Evolutionary conservation across 2,329 filamentous ascomycete species (phyloP), one percentile per base, ranked within the genome.

Genomic region (Alternaria conjuncta): DNA sequence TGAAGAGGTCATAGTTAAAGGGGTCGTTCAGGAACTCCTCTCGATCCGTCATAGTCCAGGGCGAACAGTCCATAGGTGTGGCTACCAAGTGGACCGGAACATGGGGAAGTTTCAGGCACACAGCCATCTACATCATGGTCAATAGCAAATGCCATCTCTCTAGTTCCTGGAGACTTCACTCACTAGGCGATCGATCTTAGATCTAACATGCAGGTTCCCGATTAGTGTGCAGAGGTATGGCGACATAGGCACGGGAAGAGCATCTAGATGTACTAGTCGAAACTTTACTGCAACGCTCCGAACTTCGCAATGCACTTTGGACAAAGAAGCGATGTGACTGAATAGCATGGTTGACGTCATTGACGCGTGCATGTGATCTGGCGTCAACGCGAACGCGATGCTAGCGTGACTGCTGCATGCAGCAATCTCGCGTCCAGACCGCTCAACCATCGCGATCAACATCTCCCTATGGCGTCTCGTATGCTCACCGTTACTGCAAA

Each of bases 321-420:
- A 15, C 25, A 60, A 36, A 47, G 21, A 43, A 13, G 13, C 30
- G 18, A 46, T 28, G 28, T 36, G 49, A 50, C 41, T 41, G 28
- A 23, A 53, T 15, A n/a, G 20, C 13, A 23, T 60, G 36, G 30
- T 49, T 50, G 54, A 64, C 59, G 58, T 64, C 58, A 61, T 61
- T 43, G 25, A 43, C 28, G 28, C 44, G 25, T 23, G 57, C 62
- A 64, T 57, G 53, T 61, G 62, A 61, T 43, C 44, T 64, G 58
- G 62, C 62, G 62, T 64, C 30, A 43, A 55, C 57, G 51, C 51
- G 57, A 46, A 32, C 43, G 47, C 53, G 53, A 53, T 36, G 21
- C n/a, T 57, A 41, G 55, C 28, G 44, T 18, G n/a, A 11, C 12
- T 25, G 28, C 36, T 20, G 12, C n/a, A 41, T 20, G n/a, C n/a